Evolutionary conservation across 345 rosid species (phyloP).

Genomic region (Eutrema heterophyllum): DNA sequence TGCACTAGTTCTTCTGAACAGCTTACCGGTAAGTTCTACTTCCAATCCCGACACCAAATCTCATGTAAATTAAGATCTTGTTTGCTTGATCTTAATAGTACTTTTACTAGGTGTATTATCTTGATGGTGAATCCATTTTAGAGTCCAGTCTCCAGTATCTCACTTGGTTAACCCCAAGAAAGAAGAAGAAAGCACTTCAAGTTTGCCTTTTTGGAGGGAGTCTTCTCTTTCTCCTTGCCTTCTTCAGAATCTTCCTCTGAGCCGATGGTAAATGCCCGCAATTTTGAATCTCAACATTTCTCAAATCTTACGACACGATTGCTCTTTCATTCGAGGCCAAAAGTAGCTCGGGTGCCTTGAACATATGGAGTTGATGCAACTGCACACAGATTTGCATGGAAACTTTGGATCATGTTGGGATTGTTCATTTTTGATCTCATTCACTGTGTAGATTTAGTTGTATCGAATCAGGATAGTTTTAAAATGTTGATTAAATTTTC

Average conservation of each 20-base stretch:
- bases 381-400: neutral
- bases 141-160: constrained; percentile 48
- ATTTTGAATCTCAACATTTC: neutral
- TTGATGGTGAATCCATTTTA: constrained; percentile 83
- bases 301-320: neutral
- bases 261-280: constrained; percentile 7
- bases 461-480: too few species aligned
- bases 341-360: neutral
- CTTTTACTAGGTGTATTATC: constrained; percentile 50
- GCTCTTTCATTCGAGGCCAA: neutral
- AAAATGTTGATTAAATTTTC: too few species aligned
- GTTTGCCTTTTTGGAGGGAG: constrained; percentile 62
- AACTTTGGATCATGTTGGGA: neutral
- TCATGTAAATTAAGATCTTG: neutral
- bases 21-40: constrained; percentile 64
- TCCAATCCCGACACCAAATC: neutral
- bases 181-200: constrained; percentile 44
- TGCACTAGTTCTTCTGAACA: constrained; percentile 69
- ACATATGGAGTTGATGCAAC: constrained; percentile 2
- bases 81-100: neutral
- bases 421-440: too few species aligned
- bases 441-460: too few species aligned
- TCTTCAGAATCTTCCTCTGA: constrained; percentile 39
- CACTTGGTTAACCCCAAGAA: constrained; percentile 48
- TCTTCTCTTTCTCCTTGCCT: constrained; percentile 40